These are phyloP conservation scores for Graphium sp. DNA, from an alignment of 2,329 filamentous ascomycete species.

Conservation along the genomic window DNA sequence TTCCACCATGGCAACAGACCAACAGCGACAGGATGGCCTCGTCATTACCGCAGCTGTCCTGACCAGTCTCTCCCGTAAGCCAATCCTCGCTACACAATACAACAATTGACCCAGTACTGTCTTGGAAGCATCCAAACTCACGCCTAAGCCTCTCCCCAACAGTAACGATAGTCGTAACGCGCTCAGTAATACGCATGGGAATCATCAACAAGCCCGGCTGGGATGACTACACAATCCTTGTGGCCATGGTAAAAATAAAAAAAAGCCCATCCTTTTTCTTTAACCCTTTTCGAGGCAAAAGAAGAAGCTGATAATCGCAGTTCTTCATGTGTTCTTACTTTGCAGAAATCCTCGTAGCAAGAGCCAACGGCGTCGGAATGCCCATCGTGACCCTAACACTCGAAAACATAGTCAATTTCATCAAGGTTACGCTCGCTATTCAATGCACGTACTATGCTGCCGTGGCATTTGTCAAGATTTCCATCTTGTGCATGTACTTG, in stretches of 20 bases:
- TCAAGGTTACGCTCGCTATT: constrained; percentile 15
- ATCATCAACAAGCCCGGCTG: constrained; percentile 8
- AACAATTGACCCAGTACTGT: too few species aligned
- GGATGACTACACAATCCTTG: constrained; percentile 8
- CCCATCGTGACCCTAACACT: constrained; percentile 6
- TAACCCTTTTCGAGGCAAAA: not conserved
- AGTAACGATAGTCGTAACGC: constrained; percentile 7
- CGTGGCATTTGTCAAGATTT: constrained; percentile 21
- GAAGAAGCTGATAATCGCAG: constrained; percentile 1
- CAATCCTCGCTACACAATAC: too few species aligned
- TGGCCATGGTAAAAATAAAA: constrained; percentile 6
- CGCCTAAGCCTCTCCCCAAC: not conserved
- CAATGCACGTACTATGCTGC: constrained; percentile 22
- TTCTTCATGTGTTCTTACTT: constrained; percentile 7
- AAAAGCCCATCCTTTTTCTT: not conserved
- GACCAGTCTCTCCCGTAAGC: constrained; percentile 7
- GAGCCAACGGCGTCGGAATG: constrained; percentile 9
- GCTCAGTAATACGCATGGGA: constrained; percentile 6
- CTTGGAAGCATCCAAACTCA: too few species aligned
- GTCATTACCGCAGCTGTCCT: constrained; percentile 7
- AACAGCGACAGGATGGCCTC: constrained; percentile 8
- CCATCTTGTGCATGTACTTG: constrained; percentile 26
- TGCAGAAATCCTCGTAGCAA: constrained; percentile 7
- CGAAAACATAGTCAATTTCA: constrained; percentile 8
- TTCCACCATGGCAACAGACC: constrained; percentile 7